Evolutionary conservation across 306 rosid genomes (phyloP).

Genomic region (Trifolium pratense): DNA sequence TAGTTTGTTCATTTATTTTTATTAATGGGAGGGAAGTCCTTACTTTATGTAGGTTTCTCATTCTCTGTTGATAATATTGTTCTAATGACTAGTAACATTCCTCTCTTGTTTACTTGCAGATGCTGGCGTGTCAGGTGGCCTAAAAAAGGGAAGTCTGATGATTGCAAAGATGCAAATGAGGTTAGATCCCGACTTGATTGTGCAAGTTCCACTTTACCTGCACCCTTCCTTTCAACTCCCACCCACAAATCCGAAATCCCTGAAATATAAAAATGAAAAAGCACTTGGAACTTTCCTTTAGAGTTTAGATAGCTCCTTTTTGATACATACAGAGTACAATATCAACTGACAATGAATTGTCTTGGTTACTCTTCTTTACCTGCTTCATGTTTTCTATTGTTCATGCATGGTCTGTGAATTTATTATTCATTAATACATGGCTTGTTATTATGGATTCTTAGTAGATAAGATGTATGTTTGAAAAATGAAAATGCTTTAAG

Average conservation of each 20-base stretch:
- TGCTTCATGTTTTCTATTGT: constrained; percentile 7
- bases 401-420: constrained; percentile 21
- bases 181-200: constrained; percentile 46
- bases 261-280: not conserved
- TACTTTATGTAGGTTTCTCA: not conserved
- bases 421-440: constrained; percentile 23
- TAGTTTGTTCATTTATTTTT: constrained; percentile 20
- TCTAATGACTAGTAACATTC: constrained; percentile 22
- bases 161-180: constrained; percentile 98
- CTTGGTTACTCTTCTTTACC: too few relatives aligned
- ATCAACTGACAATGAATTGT: constrained; percentile 19
- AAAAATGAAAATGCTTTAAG: not conserved
- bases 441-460: constrained; percentile 24
- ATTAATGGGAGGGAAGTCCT: constrained; percentile 1
- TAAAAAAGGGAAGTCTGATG: constrained; percentile 52
- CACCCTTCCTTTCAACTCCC: constrained; percentile 1
- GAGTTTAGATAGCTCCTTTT: constrained; percentile 17
- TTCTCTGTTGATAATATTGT: constrained; percentile 12
- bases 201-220: constrained; percentile 23
- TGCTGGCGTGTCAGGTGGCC: constrained; percentile 99
- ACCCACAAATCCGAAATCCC: constrained; percentile 21
- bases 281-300: constrained; percentile 18
- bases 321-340: not conserved
- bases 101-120: constrained; percentile 51
- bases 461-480: constrained; percentile 24